Evolutionary conservation across 140 eudicot species (phyloP).

Genomic region (Stevia rebaudiana): DNA sequence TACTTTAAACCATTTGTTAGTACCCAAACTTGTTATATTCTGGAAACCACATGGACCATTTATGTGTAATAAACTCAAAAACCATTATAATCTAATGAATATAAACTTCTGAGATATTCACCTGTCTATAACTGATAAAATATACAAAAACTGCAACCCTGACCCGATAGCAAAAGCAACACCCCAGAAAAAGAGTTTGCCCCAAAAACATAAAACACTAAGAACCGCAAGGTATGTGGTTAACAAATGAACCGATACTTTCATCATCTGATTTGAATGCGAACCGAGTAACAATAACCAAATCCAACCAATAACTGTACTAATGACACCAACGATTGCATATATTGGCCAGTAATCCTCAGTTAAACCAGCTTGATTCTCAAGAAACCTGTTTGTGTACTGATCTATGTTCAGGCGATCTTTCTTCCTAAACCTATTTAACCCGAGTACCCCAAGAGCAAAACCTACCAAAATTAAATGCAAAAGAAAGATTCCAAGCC

Average conservation of each 20-base stretch:
- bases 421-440: conserved; percentile 64
- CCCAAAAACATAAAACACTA: conserved; percentile 91
- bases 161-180: conserved; percentile 86
- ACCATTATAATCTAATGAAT: neutral
- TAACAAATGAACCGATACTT: conserved; percentile 74
- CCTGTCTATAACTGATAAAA: conserved; percentile 94
- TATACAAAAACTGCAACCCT: conserved; percentile 83
- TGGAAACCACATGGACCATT: too few relatives aligned
- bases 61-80: too few relatives aligned
- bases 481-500: conserved; percentile 60
- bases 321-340: conserved; percentile 74
- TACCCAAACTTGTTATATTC: too few relatives aligned
- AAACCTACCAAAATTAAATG: conserved; percentile 67
- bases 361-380: conserved; percentile 68
- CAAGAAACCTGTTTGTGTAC: conserved; percentile 47
- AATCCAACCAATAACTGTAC: conserved; percentile 67
- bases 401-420: conserved; percentile 87
- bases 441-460: conserved; percentile 67
- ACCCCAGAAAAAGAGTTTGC: conserved; percentile 72
- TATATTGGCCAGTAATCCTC: conserved; percentile 94
- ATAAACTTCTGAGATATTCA: conserved; percentile 11
- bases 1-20: too few relatives aligned
- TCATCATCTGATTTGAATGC: conserved; percentile 79
- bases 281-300: conserved; percentile 89
- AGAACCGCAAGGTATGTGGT: conserved; percentile 92